Conservation (phyloP, 179 eudicot genomes). For the Spinacia oleracea region DNA sequence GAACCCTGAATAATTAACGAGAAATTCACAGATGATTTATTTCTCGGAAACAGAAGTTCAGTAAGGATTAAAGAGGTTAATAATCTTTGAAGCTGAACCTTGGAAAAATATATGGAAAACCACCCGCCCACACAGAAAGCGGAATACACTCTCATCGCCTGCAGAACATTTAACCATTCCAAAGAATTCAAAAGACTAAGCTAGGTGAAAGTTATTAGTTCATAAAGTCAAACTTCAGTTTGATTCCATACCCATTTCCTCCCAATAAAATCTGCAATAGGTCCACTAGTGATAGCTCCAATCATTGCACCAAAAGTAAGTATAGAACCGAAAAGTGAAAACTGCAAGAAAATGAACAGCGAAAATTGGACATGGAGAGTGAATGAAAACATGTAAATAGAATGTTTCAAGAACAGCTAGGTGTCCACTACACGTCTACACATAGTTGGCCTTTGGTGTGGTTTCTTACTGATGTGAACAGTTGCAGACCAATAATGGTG, state of each 20-base stretch:
- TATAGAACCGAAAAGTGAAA: constrained; percentile 42
- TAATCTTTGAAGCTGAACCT: constrained; percentile 45
- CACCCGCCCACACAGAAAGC: constrained; percentile 79
- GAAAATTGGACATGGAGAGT: background rate
- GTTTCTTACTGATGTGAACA: background rate
- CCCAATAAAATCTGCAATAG: constrained; percentile 43
- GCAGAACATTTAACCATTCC: constrained; percentile 26
- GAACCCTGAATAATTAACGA: constrained; percentile 40
- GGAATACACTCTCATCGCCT: constrained; percentile 82
- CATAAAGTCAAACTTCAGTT: background rate
- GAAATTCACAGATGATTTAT: background rate
- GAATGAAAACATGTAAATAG: background rate
- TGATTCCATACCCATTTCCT: constrained; percentile 43
- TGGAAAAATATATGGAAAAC: constrained; percentile 75
- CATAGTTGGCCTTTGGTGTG: background rate
- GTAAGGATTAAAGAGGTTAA: background rate
- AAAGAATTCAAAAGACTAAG: background rate
- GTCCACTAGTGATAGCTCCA: constrained; percentile 52
- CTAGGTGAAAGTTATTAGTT: background rate
- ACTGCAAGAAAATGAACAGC: constrained; percentile 27
- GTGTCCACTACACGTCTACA: background rate
- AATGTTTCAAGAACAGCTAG: background rate
- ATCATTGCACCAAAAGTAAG: constrained; percentile 51
- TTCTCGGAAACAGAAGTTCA: background rate
- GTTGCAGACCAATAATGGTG: background rate